Evolutionary conservation across 352 stramenopile genomes (phyloP).

Genomic region (Globisporangium polare): DNA sequence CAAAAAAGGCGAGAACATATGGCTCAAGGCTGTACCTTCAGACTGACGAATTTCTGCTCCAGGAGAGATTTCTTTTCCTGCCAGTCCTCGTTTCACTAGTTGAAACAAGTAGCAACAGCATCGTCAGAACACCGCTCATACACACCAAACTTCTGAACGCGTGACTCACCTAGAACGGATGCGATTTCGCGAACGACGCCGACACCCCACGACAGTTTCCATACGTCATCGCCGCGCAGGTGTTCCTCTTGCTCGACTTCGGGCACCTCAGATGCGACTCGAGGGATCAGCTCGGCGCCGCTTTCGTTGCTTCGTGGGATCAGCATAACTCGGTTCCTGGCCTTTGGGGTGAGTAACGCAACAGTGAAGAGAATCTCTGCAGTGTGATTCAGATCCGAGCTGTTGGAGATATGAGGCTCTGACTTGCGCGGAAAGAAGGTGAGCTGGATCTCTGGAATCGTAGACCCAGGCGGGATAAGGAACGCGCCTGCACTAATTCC

Average conservation of each 20-base stretch:
- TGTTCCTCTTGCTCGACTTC: slow-evolving; percentile 43
- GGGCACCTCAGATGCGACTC: slow-evolving; percentile 46
- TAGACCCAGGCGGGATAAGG: slow-evolving; percentile 61
- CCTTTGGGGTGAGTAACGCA: slow-evolving; percentile 57
- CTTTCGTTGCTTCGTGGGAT: slow-evolving; percentile 29
- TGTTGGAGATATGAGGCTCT: slow-evolving; percentile 72
- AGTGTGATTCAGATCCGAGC: slow-evolving; percentile 32
- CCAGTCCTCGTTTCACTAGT: slow-evolving; percentile 35
- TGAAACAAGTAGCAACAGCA: background rate
- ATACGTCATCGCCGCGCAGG: slow-evolving; percentile 44
- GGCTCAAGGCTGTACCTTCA: slow-evolving; percentile 26
- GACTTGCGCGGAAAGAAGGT: slow-evolving; percentile 85
- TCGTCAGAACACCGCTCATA: background rate
- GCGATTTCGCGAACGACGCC: slow-evolving; percentile 54
- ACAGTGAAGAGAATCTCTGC: slow-evolving; percentile 78
- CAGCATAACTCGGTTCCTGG: slow-evolving; percentile 46
- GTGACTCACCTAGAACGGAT: slow-evolving; percentile 32
- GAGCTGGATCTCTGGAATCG: slow-evolving; percentile 80
- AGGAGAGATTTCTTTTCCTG: slow-evolving; percentile 40
- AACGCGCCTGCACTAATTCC: slow-evolving; percentile 77
- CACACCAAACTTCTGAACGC: background rate
- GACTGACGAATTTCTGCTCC: slow-evolving; percentile 22
- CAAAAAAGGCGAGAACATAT: background rate
- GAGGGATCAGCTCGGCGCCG: slow-evolving; percentile 35
- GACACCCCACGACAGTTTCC: slow-evolving; percentile 62